These are phyloP conservation scores for Nevesoporus exiguus DNA, from an alignment of 768 basidiomycete species.

Conservation along the genomic window DNA sequence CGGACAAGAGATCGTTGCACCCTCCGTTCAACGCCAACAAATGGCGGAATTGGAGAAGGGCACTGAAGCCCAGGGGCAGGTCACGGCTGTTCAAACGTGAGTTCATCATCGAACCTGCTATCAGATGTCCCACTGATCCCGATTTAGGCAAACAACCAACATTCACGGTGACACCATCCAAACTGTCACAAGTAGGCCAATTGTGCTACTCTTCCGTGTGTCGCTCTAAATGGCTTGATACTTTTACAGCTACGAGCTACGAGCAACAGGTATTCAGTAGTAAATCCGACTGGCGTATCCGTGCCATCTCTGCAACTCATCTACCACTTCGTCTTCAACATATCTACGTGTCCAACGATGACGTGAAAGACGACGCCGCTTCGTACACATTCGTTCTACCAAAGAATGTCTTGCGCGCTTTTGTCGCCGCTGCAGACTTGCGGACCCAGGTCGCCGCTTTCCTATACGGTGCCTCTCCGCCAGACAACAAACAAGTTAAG, in stretches of 20 bases:
- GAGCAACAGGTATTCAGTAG: slow-evolving; percentile 98
- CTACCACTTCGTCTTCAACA: slow-evolving; percentile 94
- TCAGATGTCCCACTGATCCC: slow-evolving; percentile 3
- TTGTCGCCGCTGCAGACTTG: slow-evolving; percentile 89
- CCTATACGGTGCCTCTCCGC: slow-evolving; percentile 88
- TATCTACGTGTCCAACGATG: slow-evolving; percentile 98
- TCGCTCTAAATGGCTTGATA: slow-evolving; percentile 1
- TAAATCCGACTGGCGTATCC: slow-evolving; percentile 99
- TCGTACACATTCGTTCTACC: slow-evolving; percentile 95
- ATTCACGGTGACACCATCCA: slow-evolving; percentile 96
- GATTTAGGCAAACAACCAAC: slow-evolving; percentile 83
- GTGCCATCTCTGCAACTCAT: slow-evolving; percentile 96
- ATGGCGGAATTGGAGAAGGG: slow-evolving; percentile 99
- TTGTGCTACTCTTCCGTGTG: background rate
- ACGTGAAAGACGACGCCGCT: slow-evolving; percentile 96
- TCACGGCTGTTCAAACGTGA: slow-evolving; percentile 92
- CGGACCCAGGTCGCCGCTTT: slow-evolving; percentile 95
- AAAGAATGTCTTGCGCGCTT: slow-evolving; percentile 93
- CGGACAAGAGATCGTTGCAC: slow-evolving; percentile 97
- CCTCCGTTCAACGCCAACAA: slow-evolving; percentile 94
- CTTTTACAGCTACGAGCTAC: slow-evolving; percentile 77
- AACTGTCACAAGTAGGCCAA: slow-evolving; percentile 78
- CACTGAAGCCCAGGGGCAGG: slow-evolving; percentile 88
- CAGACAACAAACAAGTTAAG: slow-evolving; percentile 97
- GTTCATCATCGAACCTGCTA: slow-evolving; percentile 13